phyloP scores from a whole-genome alignment of 164 flowering plant species.

The Cinnamomum chago region DNA sequence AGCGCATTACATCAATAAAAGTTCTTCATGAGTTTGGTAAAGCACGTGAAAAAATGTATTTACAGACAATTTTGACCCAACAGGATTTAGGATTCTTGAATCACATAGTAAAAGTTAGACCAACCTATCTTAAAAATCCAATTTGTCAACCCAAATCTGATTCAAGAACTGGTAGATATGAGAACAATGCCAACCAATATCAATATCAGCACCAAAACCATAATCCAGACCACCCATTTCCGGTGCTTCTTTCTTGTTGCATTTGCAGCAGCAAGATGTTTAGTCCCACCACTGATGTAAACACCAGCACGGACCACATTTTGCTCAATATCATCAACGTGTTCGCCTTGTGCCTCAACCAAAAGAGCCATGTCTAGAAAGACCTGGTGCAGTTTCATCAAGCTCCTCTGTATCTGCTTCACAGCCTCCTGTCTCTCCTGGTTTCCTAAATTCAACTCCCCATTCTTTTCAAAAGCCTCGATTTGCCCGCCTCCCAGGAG shows the following conservation, averaged over 20 bases:
- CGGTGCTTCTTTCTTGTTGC: slow-evolving; percentile 49
- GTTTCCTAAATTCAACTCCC: slow-evolving; percentile 32
- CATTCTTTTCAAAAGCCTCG: slow-evolving; percentile 29
- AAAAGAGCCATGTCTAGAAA: slow-evolving; percentile 85
- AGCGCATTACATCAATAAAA: neutral
- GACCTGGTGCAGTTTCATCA: slow-evolving; percentile 67
- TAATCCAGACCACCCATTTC: slow-evolving; percentile 46
- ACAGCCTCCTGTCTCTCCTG: slow-evolving; percentile 62
- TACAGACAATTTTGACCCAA: neutral
- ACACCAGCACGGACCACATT: slow-evolving; percentile 50
- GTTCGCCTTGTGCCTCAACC: slow-evolving; percentile 67
- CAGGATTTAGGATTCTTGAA: neutral
- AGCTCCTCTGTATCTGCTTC: slow-evolving; percentile 59
- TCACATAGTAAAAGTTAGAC: neutral
- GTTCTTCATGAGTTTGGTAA: neutral
- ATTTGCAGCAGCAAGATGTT: slow-evolving; percentile 50
- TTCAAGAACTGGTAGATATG: slow-evolving; percentile 10
- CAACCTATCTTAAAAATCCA: neutral
- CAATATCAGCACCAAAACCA: slow-evolving; percentile 40
- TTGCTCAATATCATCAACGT: slow-evolving; percentile 57
- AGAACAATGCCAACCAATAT: slow-evolving; percentile 50
- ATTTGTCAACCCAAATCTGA: neutral
- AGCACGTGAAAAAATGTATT: neutral
- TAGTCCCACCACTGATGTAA: slow-evolving; percentile 58
- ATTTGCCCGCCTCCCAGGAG: slow-evolving; percentile 27